Base-by-base conservation (phyloP, 768 basidiomycete species). In the Rhodotorula diobovata region DNA sequence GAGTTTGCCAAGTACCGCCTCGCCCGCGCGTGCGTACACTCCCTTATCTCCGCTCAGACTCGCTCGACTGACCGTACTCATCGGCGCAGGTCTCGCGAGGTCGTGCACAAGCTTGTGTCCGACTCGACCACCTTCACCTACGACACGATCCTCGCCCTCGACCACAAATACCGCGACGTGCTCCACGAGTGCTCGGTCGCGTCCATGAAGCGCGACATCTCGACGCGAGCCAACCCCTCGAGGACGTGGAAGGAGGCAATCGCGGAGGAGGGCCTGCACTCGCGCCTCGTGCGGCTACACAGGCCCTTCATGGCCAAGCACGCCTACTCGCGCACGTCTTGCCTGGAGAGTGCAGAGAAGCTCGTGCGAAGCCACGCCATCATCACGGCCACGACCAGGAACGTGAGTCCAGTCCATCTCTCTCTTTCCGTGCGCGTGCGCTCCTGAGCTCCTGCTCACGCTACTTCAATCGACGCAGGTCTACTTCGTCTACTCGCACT, bases 221-320 rank as follows among this genome's bases (percentile, higher is more conserved):
- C 12, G 60, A 48, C 10, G 34, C n/a, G 10, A 21, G 50, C 48
- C 54, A 39, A 0, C 39, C 45, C 9, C 30, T 12, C 32, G 28
- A 41, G 30, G n/a, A 30, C 43, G 20, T 56, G 58, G 43, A 60
- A 57, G 61, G 51, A 63, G 32, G 39, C 48, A 1, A 57, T 67
- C 41, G 41, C 55, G n/a, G 63, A 61, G 30, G 59, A 46, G n/a
- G 68, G 62, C 25, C 37, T 65, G 18, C 67, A 74, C 60, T 46
- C 35, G 21, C 54, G 73, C 2, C 34, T 71, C 3, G 34, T 70
- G 2, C 35, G 69, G 12, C 57, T 74, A 10, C 73, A 74, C 37
- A 59, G 73, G 23, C 73, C 73, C 15, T 74, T 74, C 66, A 61
- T 74, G 55, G 39, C 53, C 50, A 63, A 67, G 57, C 39, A 71